A percentile compares a stretch with the other conserved stretches of the same genome.
These are phyloP conservation scores for Tremellales sp. DNA, from an alignment of 1,284 basidiomycete species.

Conservation along the genomic window DNA sequence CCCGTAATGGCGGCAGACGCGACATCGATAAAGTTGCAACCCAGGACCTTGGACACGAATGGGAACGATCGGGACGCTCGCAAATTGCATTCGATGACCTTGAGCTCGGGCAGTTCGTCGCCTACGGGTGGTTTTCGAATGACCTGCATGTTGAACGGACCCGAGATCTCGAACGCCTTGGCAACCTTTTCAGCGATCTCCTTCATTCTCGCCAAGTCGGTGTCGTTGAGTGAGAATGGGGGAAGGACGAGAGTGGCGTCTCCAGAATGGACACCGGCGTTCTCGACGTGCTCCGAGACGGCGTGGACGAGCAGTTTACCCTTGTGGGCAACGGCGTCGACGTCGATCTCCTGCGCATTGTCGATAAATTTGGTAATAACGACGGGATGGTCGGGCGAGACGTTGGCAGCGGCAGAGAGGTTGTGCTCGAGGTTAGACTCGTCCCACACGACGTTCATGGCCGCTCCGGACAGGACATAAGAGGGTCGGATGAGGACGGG, in stretches of 20 bases:
- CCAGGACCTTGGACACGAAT: conserved; percentile 97
- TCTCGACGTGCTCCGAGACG: conserved; percentile 97
- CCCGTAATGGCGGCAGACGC: conserved; percentile 90
- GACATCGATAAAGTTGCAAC: conserved; percentile 93
- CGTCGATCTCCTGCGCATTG: conserved; percentile 94
- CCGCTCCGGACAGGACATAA: conserved; percentile 96
- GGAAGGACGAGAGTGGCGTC: conserved; percentile 97
- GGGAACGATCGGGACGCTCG: conserved; percentile 98
- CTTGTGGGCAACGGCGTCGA: conserved; percentile 94
- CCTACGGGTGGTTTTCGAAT: conserved; percentile 73
- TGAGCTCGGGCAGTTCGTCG: conserved; percentile 63
- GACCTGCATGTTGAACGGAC: conserved; percentile 99
- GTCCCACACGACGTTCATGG: conserved; percentile 98
- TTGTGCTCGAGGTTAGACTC: conserved; percentile 85
- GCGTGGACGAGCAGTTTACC: conserved; percentile 94
- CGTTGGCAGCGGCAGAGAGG: conserved; percentile 87
- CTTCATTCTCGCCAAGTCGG: conserved; percentile 81
- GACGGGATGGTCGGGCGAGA: conserved; percentile 95
- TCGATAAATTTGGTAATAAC: conserved; percentile 99
- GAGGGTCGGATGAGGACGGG: conserved; percentile 94
- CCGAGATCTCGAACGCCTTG: conserved; percentile 89
- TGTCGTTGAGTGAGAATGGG: conserved; percentile 75
- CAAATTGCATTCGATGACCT: conserved; percentile 98
- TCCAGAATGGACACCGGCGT: conserved; percentile 97
- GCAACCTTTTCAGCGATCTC: conserved; percentile 93